These are phyloP conservation scores for Arabidopsis hybrid DNA, from an alignment of 441 rosid genomes.

Conservation along the genomic window DNA sequence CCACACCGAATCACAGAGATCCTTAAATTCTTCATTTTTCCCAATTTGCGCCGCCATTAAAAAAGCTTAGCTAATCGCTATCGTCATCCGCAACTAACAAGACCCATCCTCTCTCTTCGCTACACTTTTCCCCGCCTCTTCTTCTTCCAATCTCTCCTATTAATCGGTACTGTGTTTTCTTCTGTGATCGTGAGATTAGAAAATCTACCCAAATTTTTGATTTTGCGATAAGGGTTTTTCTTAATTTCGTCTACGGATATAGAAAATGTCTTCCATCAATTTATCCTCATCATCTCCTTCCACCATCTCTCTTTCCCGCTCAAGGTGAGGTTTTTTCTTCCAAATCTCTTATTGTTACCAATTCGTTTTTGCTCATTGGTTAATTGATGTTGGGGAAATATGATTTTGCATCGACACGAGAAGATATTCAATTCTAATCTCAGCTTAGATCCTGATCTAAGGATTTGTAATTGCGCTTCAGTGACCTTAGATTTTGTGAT, in stretches of 20 bases:
- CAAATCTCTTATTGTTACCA: neutral
- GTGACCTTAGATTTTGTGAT: conserved; percentile 12
- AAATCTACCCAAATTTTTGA: conserved; percentile 7
- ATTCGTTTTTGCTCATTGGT: conserved; percentile 1
- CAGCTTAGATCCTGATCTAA: conserved; percentile 7
- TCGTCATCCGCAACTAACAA: conserved; percentile 36
- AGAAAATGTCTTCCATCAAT: conserved; percentile 65
- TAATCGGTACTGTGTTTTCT: conserved; percentile 13
- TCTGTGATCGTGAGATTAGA: conserved; percentile 13
- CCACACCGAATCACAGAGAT: conserved; percentile 10
- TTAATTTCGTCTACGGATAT: conserved; percentile 13
- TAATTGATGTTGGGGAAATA: neutral
- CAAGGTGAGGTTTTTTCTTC: conserved; percentile 47
- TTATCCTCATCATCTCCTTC: conserved; percentile 53
- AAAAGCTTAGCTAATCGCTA: conserved; percentile 17
- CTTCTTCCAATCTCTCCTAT: conserved; percentile 36
- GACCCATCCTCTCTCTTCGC: neutral
- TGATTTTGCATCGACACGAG: neutral
- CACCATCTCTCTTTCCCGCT: conserved; percentile 53
- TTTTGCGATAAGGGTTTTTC: conserved; percentile 21
- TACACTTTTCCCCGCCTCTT: conserved; percentile 42
- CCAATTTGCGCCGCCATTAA: conserved; percentile 36
- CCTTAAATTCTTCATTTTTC: neutral
- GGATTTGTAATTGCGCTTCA: neutral
- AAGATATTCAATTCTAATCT: neutral